Conservation (phyloP, 352 stramenopile species). For the Phytophthora idaei region DNA sequence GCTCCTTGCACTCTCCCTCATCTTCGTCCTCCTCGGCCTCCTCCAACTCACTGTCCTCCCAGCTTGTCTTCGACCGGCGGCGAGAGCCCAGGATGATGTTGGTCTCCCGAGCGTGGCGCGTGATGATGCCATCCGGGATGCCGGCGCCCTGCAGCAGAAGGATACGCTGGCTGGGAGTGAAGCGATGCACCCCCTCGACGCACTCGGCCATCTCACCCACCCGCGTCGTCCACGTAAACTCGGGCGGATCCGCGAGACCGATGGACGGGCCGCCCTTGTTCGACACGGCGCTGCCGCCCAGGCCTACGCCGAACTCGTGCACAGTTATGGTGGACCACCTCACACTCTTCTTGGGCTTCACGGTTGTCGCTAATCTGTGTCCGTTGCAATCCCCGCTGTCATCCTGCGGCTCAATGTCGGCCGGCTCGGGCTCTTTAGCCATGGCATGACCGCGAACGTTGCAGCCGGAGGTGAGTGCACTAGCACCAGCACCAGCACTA, state of each 20-base stretch:
- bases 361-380: neutral
- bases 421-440: conserved; percentile 5
- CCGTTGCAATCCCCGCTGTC: neutral
- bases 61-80: conserved; percentile 38
- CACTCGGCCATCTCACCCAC: conserved; percentile 70
- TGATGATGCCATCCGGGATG: conserved; percentile 71
- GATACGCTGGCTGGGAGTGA: conserved; percentile 57
- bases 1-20: conserved; percentile 14
- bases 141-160: conserved; percentile 56
- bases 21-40: conserved; percentile 18
- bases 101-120: conserved; percentile 61
- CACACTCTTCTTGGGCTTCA: conserved; percentile 34
- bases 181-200: conserved; percentile 71
- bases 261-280: conserved; percentile 64
- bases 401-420: conserved; percentile 1
- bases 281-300: conserved; percentile 61
- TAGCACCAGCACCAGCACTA: too few relatives aligned
- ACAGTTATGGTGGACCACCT: conserved; percentile 50
- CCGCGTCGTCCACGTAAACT: conserved; percentile 74
- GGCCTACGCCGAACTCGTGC: conserved; percentile 61
- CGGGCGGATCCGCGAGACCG: conserved; percentile 50
- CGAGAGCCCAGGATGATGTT: conserved; percentile 72
- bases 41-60: conserved; percentile 20
- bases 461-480: too few relatives aligned
- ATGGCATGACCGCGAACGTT: neutral